Evolutionary conservation across 1,284 basidiomycete genomes (phyloP).

Genomic region (Earliella scabrosa): DNA sequence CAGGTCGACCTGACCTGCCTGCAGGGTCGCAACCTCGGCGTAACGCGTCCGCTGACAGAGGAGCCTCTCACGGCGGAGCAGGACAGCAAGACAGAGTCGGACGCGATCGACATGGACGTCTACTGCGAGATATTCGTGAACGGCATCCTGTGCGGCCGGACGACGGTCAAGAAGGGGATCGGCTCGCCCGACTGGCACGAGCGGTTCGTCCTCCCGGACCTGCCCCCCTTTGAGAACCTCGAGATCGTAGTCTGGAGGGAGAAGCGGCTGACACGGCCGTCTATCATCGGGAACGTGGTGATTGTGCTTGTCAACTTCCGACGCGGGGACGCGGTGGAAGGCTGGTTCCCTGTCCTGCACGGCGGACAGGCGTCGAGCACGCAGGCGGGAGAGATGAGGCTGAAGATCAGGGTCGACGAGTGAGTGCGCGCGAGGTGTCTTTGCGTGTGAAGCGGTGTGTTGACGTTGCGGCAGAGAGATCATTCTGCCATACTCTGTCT

Average conservation of each 20-base stretch:
- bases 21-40: slow-evolving; percentile 72
- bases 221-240: slow-evolving; percentile 72
- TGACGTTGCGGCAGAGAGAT: slow-evolving; percentile 59
- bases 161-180: slow-evolving; percentile 69
- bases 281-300: slow-evolving; percentile 61
- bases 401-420: slow-evolving; percentile 79
- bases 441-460: background rate
- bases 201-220: slow-evolving; percentile 69
- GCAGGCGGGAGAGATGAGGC: slow-evolving; percentile 73
- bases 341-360: slow-evolving; percentile 80
- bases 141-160: slow-evolving; percentile 66
- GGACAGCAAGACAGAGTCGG: slow-evolving; percentile 41
- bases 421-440: slow-evolving; percentile 45
- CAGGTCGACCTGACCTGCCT: slow-evolving; percentile 73
- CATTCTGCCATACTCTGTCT: slow-evolving; percentile 66
- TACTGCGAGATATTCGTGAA: slow-evolving; percentile 75
- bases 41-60: slow-evolving; percentile 29
- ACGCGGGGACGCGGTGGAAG: slow-evolving; percentile 73
- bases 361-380: slow-evolving; percentile 50
- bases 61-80: slow-evolving; percentile 17
- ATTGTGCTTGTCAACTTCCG: slow-evolving; percentile 73
- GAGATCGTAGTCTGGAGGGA: slow-evolving; percentile 69
- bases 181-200: slow-evolving; percentile 80
- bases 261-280: slow-evolving; percentile 62
- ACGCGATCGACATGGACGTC: slow-evolving; percentile 65